Evolutionary conservation across 2,329 filamentous ascomycete genomes (phyloP).

Genomic region (Chaetomium olivaceum): DNA sequence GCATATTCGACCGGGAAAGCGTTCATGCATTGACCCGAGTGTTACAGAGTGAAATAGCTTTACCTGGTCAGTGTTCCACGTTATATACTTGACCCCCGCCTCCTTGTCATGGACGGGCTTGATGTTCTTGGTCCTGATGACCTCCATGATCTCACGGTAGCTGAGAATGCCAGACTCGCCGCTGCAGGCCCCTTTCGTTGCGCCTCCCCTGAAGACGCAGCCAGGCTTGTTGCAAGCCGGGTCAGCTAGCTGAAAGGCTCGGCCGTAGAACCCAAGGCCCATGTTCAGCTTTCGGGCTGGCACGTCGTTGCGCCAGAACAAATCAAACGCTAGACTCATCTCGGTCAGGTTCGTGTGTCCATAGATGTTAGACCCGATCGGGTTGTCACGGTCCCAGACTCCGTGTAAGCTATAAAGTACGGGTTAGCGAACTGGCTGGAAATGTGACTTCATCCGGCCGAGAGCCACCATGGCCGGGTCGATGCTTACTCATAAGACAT

Average conservation of each 20-base stretch:
- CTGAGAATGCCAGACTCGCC: neutral
- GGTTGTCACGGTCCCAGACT: neutral
- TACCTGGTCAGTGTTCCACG: no score
- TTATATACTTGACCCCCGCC: no score
- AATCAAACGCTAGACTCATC: neutral
- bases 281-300: neutral
- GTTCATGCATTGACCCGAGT: neutral
- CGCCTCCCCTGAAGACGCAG: neutral
- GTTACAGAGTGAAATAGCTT: no score
- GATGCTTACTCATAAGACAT: neutral
- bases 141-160: neutral
- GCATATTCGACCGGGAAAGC: neutral
- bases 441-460: slow-evolving; percentile 44
- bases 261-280: neutral
- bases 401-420: neutral
- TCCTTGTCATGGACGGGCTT: neutral
- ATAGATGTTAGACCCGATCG: neutral
- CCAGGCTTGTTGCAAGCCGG: neutral
- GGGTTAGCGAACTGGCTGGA: neutral
- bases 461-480: slow-evolving; percentile 26
- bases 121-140: neutral
- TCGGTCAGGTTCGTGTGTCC: slow-evolving; percentile 3
- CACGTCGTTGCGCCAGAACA: neutral
- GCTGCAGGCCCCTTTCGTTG: neutral
- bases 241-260: neutral